Evolutionary conservation across 768 basidiomycete species (phyloP).

Genomic region (Termitomyces sp.): DNA sequence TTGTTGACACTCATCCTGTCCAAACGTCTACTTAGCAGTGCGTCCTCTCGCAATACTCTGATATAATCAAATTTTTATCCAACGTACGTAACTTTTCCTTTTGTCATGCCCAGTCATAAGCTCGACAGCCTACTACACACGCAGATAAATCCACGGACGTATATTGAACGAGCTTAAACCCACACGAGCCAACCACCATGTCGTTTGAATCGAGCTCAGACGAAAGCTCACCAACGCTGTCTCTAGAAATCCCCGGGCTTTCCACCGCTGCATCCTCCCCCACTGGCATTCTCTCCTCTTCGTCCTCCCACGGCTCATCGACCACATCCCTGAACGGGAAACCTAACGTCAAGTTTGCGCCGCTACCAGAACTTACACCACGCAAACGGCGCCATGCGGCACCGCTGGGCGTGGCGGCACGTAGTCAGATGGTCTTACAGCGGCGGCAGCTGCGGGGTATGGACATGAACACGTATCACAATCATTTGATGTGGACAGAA

Average conservation of each 20-base stretch:
- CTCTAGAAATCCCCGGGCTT: conserved; percentile 8
- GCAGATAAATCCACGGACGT: background rate
- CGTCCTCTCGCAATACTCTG: background rate
- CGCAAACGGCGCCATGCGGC: conserved; percentile 41
- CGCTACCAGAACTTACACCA: conserved; percentile 48
- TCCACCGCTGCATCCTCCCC: conserved; percentile 10
- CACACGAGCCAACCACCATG: conserved; percentile 4
- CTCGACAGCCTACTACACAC: background rate
- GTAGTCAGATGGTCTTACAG: conserved; percentile 33
- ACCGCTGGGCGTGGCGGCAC: conserved; percentile 53
- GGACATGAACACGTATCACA: conserved; percentile 1
- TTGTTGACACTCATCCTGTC: background rate
- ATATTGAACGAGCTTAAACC: background rate
- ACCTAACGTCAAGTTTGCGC: conserved; percentile 52
- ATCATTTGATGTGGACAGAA: conserved; percentile 30
- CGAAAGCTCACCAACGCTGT: conserved; percentile 6
- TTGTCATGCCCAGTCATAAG: background rate
- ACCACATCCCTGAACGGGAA: conserved; percentile 27
- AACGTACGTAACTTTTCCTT: background rate
- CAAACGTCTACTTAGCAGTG: background rate
- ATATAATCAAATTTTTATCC: background rate
- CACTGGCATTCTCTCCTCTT: conserved; percentile 44
- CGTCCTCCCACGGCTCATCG: conserved; percentile 28
- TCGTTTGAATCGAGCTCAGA: conserved; percentile 9
- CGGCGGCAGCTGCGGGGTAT: conserved; percentile 16